Evolutionary conservation across 148 eudicot genomes (phyloP), one percentile per base, ranked within the genome.

Genomic region (Diospyros lotus): DNA sequence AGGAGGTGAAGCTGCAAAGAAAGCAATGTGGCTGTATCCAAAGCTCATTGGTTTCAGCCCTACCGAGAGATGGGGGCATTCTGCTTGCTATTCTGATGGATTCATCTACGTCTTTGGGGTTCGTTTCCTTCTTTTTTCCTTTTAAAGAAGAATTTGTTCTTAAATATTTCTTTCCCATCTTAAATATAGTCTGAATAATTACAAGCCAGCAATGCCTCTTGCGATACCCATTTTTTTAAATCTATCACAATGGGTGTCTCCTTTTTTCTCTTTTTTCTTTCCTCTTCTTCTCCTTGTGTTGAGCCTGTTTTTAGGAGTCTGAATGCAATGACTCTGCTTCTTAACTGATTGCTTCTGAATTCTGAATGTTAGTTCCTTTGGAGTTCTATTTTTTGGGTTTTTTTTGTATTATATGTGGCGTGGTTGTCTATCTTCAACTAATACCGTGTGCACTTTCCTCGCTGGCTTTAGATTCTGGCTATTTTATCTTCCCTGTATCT

Each of bases 11-110:
- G 82, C 56, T 65, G 76, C 81, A 77, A 76, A 66, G 54, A 86
- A 87, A 75, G 87, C 91, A 89, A 94, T 85, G 97, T 94, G 97
- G 98, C 63, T 90, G 15, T 87, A 80, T 77, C 98, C 98, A 65
- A 92, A 87, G 76, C 68, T 86, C 15, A 74, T 79, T 77, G 91
- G 91, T 70, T 81, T 81, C 77, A 82, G 78, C 65, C 98, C 97
- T 75, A 80, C 97, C 82, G 92, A 90, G 80, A 87, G 98, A 92
- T 94, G 98, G 98, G 98, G 98, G 58, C 98, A 94, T 73, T 87
- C 97, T 84, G 80, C 97, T 76, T 90, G 89, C 82, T 89, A 82
- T 71, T 92, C 77, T 71, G 80, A 90, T 73, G 89, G 91, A 38
- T 84, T 83, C 64, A 81, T 94, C 77, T 92, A 92, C 84, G 83